These are phyloP conservation scores for Penicillium sp. DNA, from an alignment of 2,329 filamentous ascomycete species.

Conservation along the genomic window DNA sequence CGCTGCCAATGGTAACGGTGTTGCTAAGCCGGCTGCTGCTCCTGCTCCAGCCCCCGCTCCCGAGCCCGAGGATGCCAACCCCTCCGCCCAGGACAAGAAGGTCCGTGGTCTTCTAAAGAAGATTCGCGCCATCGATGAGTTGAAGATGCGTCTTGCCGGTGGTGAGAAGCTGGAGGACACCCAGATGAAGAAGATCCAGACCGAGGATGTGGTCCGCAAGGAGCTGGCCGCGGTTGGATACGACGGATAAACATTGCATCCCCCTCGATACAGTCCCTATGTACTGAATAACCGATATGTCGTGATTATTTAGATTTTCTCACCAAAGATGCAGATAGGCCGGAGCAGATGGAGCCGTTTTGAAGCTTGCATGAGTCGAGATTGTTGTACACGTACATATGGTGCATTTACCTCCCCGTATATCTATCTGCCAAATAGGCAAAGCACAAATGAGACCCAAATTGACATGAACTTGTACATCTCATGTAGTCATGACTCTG, in stretches of 20 bases:
- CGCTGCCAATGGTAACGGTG: constrained; percentile 35
- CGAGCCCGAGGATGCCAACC: constrained; percentile 37
- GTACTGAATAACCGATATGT: background rate
- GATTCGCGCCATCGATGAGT: constrained; percentile 93
- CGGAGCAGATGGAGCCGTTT: background rate
- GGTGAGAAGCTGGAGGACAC: constrained; percentile 98
- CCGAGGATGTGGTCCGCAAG: constrained; percentile 78
- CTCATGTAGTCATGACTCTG: too few species aligned
- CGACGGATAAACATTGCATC: constrained; percentile 27
- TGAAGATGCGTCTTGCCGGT: constrained; percentile 92
- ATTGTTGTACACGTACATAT: background rate
- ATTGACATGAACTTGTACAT: background rate
- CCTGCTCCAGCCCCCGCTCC: constrained; percentile 28
- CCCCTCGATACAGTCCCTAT: background rate
- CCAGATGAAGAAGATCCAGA: constrained; percentile 96
- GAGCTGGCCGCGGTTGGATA: constrained; percentile 70
- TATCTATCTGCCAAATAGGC: background rate
- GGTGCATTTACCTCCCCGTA: background rate
- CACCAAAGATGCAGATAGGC: background rate
- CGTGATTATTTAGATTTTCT: background rate
- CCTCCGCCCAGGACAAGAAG: constrained; percentile 87
- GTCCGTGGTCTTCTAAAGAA: constrained; percentile 92
- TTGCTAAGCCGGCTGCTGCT: constrained; percentile 28
- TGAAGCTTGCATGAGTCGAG: background rate
- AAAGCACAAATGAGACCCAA: background rate